Evolutionary conservation across 306 rosid species (phyloP), one percentile per base, ranked within the genome.

Genomic region (Quercus mongolica): DNA sequence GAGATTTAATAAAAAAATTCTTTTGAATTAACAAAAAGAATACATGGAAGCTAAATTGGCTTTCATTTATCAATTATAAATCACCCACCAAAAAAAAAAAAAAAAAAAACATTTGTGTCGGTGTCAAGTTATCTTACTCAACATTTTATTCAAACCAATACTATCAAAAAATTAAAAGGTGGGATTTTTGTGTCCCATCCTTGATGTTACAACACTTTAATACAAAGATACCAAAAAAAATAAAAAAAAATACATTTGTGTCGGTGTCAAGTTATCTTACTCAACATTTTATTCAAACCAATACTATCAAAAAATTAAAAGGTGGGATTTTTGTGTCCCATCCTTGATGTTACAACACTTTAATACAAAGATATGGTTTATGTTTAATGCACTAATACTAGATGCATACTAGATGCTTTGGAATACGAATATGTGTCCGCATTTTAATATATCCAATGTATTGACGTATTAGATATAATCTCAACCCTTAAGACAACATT

Each of bases 331-430:
- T 63, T 33, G 17, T 3, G 10, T 7, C 6, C n/a, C 19, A 28
- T 13, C 20, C 17, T 63, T 11, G 0, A 2, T 18, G 3, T 14
- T 4, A 26, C 38, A 63, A 4, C 15, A 23, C 6, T 25, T 4
- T 38, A 38, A 38, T 38, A 7, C 2, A 38, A 38, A 6, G 10
- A 38, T 2, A 2, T 0, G 11, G 0, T 0, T 38, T 38, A 38
- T 38, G 3, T 0, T 0, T 2, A 38, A 38, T 8, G 11, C 11
- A 7, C 0, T 38, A 38, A 38, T 38, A 38, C 11, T 0, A 38
- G 1, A 38, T 0, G 0, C 0, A 38, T 38, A 38, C 11, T 0
- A 38, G 1, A 38, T 0, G 0, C 0, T 0, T 38, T 7, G 11
- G 0, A 0, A 38, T 38, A 38, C 11, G 46, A 38, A 38, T 0